Evolutionary conservation across 805 yeast species (phyloP).

Genomic region (Metschnikowia baotianmanensis): DNA sequence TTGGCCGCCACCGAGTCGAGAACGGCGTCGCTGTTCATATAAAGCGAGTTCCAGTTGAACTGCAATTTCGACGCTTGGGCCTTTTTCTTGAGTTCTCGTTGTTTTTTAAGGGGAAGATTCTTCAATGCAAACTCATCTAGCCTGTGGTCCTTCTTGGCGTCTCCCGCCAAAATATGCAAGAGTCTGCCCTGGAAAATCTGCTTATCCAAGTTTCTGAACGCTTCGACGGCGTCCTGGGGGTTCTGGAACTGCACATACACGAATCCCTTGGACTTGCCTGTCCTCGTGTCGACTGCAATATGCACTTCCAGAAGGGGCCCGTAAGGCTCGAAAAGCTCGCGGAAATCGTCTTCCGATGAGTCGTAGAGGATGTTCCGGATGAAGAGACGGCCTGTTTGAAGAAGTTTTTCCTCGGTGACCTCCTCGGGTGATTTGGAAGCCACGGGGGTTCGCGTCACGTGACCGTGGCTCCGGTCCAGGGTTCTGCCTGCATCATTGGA

Average conservation of each 20-base stretch:
- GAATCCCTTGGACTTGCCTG: constrained; percentile 89
- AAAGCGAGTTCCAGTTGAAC: constrained; percentile 94
- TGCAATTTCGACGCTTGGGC: constrained; percentile 81
- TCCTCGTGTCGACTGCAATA: constrained; percentile 85
- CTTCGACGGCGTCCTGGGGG: constrained; percentile 70
- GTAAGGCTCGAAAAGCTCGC: constrained; percentile 56
- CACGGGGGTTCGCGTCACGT: too few relatives aligned
- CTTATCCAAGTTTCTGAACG: constrained; percentile 74
- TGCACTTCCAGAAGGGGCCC: constrained; percentile 88
- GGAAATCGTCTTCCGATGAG: constrained; percentile 77
- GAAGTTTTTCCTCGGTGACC: constrained; percentile 48
- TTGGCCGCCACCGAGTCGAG: constrained; percentile 83
- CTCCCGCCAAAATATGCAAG: constrained; percentile 84
- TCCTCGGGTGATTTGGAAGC: constrained; percentile 47
- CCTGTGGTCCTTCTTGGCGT: constrained; percentile 74
- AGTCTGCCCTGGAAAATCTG: constrained; percentile 92
- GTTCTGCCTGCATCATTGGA: too few relatives aligned
- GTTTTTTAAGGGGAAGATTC: constrained; percentile 90
- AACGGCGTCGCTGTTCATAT: constrained; percentile 88
- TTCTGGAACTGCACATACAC: constrained; percentile 77
- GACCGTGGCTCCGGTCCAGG: too few relatives aligned
- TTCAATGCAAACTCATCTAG: constrained; percentile 89
- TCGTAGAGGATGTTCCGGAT: constrained; percentile 81
- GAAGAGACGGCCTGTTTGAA: constrained; percentile 76
- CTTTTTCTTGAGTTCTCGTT: constrained; percentile 77